Evolutionary conservation across 1,284 basidiomycete genomes (phyloP), one percentile per base, ranked within the genome.

Genomic region (Chalciporus sp.): DNA sequence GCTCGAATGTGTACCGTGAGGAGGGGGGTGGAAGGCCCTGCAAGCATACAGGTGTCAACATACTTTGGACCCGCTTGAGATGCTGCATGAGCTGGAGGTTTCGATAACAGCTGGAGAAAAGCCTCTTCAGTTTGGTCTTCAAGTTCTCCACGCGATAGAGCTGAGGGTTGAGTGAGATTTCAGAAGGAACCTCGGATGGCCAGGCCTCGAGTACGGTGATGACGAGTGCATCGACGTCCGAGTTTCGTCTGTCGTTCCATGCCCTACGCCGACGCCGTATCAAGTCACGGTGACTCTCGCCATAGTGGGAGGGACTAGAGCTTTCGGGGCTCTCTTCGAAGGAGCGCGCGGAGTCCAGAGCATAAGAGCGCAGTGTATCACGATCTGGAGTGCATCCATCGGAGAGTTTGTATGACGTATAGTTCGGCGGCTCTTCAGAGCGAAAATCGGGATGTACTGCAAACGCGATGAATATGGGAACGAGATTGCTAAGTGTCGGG

Each of bases 381-480:
- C 1, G 2, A 0, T 52, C 50, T 0, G 57, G 64, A 11, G 0
- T 4, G 17, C 60, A 59, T 19, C 60, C 61, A 16, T 58, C 45
- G 7, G 52, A 42, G n/a, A 60, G 49, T 9, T 39, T 3, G 47
- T 65, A 71, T 1, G 51, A 57, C 10, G 33, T 23, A 16, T 58
- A 57, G 2, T 4, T 0, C 3, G 69, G 64, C 19, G 59, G 58
- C 9, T 57, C 40, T 9, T 59, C 57, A 2, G 5, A 14, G 40
- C 16, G 1, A n/a, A 71, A 70, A 7, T 49, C 41, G 0, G 52
- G 17, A 20, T 49, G 39, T 2, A 17, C 47, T 0, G 69, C 71
- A 52, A 77, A 69, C 1, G 72, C 62, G 4, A 76, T 43, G 3
- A 78, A 53, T 3, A 61, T 57, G 0, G 63, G 61, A 9, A 74